Percentiles rank a stretch among this genome's conserved stretches.
phyloP scores from a whole-genome alignment of 345 rosid species.

The Mercurialis annua region DNA sequence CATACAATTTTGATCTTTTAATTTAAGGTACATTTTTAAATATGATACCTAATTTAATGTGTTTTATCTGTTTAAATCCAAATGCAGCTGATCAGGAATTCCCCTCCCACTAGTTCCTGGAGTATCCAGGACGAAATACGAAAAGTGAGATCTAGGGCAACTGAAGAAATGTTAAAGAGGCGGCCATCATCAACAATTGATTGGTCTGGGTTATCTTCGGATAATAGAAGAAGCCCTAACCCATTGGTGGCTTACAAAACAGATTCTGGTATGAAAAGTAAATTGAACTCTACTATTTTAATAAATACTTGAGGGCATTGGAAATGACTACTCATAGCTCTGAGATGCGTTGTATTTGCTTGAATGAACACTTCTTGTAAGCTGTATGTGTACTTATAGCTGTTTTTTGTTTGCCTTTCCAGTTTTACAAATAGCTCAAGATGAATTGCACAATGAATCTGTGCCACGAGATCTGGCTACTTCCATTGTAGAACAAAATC shows the following conservation, averaged over 20 bases:
- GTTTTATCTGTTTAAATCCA: conserved; percentile 21
- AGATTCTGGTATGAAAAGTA: conserved; percentile 29
- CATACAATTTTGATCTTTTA: background rate
- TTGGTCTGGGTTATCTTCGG: conserved; percentile 45
- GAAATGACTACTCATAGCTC: conserved; percentile 18
- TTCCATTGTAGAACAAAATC: conserved; percentile 27
- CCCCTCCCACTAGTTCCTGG: conserved; percentile 59
- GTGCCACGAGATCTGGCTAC: conserved; percentile 19
- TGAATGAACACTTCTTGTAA: background rate
- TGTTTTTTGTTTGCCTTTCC: background rate
- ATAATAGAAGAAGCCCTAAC: conserved; percentile 29
- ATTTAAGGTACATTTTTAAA: too few relatives aligned
- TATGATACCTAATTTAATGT: conserved; percentile 12
- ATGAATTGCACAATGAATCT: conserved; percentile 23
- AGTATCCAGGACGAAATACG: conserved; percentile 83
- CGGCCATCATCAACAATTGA: conserved; percentile 41
- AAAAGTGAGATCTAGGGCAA: conserved; percentile 83
- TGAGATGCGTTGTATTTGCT: conserved; percentile 28
- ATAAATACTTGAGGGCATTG: conserved; percentile 33
- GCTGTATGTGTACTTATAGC: background rate
- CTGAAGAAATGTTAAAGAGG: conserved; percentile 70
- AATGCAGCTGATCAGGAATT: conserved; percentile 55
- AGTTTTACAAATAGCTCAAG: conserved; percentile 5
- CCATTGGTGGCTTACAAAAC: conserved; percentile 21
- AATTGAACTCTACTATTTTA: conserved; percentile 19